A percentile compares a stretch with the other conserved stretches of the same genome.
Evolutionary conservation across 805 yeast genomes (phyloP).

Genomic region (Yamadazyma endophytica): DNA sequence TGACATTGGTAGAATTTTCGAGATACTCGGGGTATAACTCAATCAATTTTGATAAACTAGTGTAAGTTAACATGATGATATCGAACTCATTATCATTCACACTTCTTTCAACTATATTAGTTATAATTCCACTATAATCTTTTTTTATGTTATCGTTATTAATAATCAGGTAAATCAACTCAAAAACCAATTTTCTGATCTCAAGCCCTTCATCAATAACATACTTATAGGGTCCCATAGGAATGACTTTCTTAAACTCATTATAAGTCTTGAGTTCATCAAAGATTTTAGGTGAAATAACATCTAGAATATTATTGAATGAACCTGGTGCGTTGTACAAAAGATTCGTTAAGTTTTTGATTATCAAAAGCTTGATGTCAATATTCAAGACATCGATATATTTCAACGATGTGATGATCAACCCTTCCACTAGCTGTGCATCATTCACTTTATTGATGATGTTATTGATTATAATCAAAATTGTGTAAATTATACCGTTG

Average conservation of each 20-base stretch:
- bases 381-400: conserved; percentile 34
- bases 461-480: conserved; percentile 31
- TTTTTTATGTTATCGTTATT: conserved; percentile 22
- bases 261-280: conserved; percentile 52
- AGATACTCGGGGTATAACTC: conserved; percentile 25
- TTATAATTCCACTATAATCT: conserved; percentile 31
- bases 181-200: conserved; percentile 68
- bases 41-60: conserved; percentile 35
- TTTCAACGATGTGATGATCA: conserved; percentile 14
- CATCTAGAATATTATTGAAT: conserved; percentile 13
- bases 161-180: conserved; percentile 55
- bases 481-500: conserved; percentile 20
- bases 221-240: conserved; percentile 86
- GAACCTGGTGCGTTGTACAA: conserved; percentile 7
- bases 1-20: conserved; percentile 13
- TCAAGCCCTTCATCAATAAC: conserved; percentile 75
- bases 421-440: conserved; percentile 10
- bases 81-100: conserved; percentile 61
- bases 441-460: conserved; percentile 8
- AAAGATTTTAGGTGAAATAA: conserved; percentile 45
- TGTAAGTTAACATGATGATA: conserved; percentile 49
- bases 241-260: conserved; percentile 58
- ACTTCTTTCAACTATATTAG: conserved; percentile 44
- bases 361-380: conserved; percentile 38
- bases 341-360: conserved; percentile 11